Evolutionary conservation across 2,329 filamentous ascomycete genomes (phyloP), one percentile per base, ranked within the genome.

Genomic region (Fusarium redolens): DNA sequence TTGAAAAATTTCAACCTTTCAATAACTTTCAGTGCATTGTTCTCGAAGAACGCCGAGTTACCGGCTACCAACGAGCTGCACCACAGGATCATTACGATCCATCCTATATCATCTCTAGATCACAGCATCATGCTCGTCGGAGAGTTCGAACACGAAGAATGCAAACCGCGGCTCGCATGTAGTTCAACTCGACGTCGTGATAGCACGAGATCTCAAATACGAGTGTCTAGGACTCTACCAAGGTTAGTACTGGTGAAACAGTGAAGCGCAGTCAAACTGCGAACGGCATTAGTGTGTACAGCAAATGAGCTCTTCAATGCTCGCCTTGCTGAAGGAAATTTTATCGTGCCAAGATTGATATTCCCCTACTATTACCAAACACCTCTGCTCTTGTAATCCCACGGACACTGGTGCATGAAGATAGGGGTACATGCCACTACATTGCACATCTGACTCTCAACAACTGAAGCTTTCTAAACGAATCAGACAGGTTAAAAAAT

Each of bases 261-360:
- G 61, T 72, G 71, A 74, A 75, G 56, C 59, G 65, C 69, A 73
- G 63, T 65, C 55, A 51, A 64, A 68, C 54, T 67, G 65, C 63
- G 64, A 69, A 85, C 80, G 87, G 87, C 87, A 88, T 88, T 81
- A 83, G 87, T 89, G 87, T 89, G 87, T 89, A 88, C 87, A 87
- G 85, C 86, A 85, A 85, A 82, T 86, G 84, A 85, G 85, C 82
- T 81, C 76, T 79, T 80, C 80, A 78, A 82, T 87, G 85, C 86
- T 85, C 84, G 79, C 81, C 78, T 84, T 86, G 86, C 84, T 88
- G 86, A 88, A 88, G 87, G 86, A 88, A 83, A 81, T 81, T 83
- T 82, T 74, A 82, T 83, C 86, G 86, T 88, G 87, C 87, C 87
- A 84, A 89, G 83, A 88, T 81, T 73, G 78, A 85, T 77, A 77